Base-by-base conservation (phyloP, 148 eudicot species). In the Rhododendron ferrugineum region DNA sequence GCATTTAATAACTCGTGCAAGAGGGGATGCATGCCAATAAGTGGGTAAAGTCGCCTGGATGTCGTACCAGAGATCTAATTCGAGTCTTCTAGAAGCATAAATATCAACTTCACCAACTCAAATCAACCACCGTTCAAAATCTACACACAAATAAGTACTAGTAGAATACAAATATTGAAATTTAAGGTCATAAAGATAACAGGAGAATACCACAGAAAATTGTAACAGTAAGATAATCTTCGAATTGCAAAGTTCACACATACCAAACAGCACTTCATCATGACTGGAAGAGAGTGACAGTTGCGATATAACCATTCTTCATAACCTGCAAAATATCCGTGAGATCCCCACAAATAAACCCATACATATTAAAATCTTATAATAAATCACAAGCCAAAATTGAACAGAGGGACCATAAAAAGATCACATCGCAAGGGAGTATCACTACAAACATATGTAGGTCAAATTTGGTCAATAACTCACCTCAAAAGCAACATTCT, bases 401-500 rank as follows among this genome's bases (percentile, higher is more conserved):
- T 73, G 28, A 70, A 83, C 62, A 83, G 30, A 52, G 50, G 20
- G 46, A 83, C 23, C 14, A 50, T 66, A 74, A 9, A 85, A 70
- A 20, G 84, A 70, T 79, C 78, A 30, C 11, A 40, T 8, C 2
- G 58, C 82, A 85, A 80, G 73, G 36, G 20, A 70, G 40, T 84
- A 85, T 36, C 37, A 15, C 5, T n/a, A 70, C 58, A 28, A 68
- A 68, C 13, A 22, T 42, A 54, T 13, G 22, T 76, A 60, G 37
- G 26, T 20, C 42, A 20, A 64, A 64, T 75, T 79, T 22, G 44
- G 83, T 82, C 56, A 7, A 56, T 13, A 82, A 84, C 92, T 86
- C 85, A 97, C 99, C 98, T 97, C 99, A 81, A 97, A 92, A 49
- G 99, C 99, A 86, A 93, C 87, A 92, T 97, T 93, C 78, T 91